Evolutionary conservation across 192 early-diverging fungal species (phyloP), one percentile per base, ranked within the genome.

Genomic region (Mortierella claussenii): DNA sequence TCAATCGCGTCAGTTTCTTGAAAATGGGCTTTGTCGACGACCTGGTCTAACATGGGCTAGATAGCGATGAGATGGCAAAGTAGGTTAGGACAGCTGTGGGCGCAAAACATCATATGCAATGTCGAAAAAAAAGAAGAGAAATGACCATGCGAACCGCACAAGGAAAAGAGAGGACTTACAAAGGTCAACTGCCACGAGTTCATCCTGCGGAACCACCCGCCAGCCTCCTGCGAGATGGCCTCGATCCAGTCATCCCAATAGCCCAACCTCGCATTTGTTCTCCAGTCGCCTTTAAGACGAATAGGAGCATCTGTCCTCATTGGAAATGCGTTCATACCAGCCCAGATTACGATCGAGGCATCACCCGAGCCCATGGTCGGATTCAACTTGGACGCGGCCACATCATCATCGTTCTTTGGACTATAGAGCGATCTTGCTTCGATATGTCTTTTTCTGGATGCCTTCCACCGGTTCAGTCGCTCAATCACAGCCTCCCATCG

Each of bases 241-340:
- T 70, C 68, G 27, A 62, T 70, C 59, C 58, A 62, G 37, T 70
- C 68, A 43, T 70, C 68, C 68, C 68, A 70, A 33, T 70, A 70
- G 3, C 68, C 68, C 13, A 70, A 28, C 18, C 68, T 46, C 6
- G 68, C 58, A 7, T 70, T 70, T 32, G 68, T 70, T 23, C 68
- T 52, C 69, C 69, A 71, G 17, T 71, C 69, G 20, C 69, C 69
- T 24, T 71, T 71, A 9, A 51, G 45, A 18, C 36, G 27, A 47
- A 71, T 71, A 0, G 32, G n/a, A 18, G 42, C 3, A 21, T 71
- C 69, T 21, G 53, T 63, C 1, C 69, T 27, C 69, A 71, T 71
- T 12, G 60, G 69, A 36, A 71, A 71, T 2, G 69, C 69, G 20
- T 71, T 71, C 60, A 60, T 59, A 7, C 69, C 69, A 6, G 69